Base-by-base conservation (phyloP, 148 eudicot genomes). In the Nepenthes gracilis region DNA sequence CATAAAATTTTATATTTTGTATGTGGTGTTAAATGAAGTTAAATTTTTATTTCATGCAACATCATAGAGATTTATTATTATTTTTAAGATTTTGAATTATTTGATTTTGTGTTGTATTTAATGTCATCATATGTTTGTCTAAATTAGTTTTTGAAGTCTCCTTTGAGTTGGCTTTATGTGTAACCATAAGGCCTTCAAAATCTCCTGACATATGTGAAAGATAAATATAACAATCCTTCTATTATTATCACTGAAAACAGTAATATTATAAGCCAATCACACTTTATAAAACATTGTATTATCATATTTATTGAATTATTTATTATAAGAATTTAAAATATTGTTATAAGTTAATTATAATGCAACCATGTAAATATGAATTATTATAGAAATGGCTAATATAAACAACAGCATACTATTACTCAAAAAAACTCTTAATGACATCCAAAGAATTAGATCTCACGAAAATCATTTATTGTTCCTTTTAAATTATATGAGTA, bases 241-340 rank as follows among this genome's bases (percentile, higher is more conserved):
- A 70, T 74, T 12, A 69, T 65, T 55, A 66, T 74, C 5, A 65
- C 74, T 36, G 78, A 74, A 64, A 74, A 74, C 37, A 74, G 78
- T 65, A 43, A n/a, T n/a, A 54, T 60, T 45, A 32, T 14, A 37
- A 43, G 12, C 37, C n/a, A n/a, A n/a, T n/a, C 6, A 12, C 34
- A 9, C 7, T 58, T 35, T n/a, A 33, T 35, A 11, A 13, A 6
- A 51, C 33, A 34, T 0, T 59, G 15, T n/a, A n/a, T n/a, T n/a
- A n/a, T n/a, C n/a, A n/a, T n/a, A n/a, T n/a, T n/a, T n/a, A n/a
- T n/a, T n/a, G n/a, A n/a, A n/a, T n/a, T n/a, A n/a, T n/a, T n/a
- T 8, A 2, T 4, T 49, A 2, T 4, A n/a, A 2, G 2, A 9
- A 49, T 10, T n/a, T 49, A 12, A 5, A 4, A 9, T 49, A 9